Evolutionary conservation across 495 filamentous ascomycete species (phyloP), one percentile per base, ranked within the genome.

Genomic region (Neurospora sp.): DNA sequence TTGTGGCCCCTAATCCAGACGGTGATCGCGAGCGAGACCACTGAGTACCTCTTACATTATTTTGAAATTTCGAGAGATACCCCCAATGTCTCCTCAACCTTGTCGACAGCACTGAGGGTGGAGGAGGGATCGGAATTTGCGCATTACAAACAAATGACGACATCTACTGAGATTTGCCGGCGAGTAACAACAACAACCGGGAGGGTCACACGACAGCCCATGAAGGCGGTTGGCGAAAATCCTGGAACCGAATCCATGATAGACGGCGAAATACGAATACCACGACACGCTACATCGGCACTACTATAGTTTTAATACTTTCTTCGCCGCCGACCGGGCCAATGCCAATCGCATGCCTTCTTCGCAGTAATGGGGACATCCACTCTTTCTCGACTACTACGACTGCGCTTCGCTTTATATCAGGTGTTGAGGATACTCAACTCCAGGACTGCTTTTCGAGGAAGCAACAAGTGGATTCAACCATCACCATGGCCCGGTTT

Each of bases 11-110:
- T 37, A 69, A 72, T 66, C 69, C 76, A 83, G 82, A 83, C 78
- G 82, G 82, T 69, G 82, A 83, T 73, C 74, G 80, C 76, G 82
- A 83, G 69, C 78, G 78, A 74, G 75, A 78, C 62, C 71, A 69
- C 71, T 80, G 79, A 75, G 70, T 23, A 54, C 46, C 46, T 70
- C 69, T 12, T 12, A 48, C 11, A 48, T 12, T 31, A 59, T 39
- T 72, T 14, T 42, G 18, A 46, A 54, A 54, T 16, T 70, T 70
- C 11, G 18, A 70, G n/a, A 46, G 23, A 20, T 44, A 20, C 18
- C 69, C 39, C 31, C 35, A 10, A 41, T 70, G 37, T 9, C 35
- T 44, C 69, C 69, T 38, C n/a, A 31, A 41, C 35, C 54, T 66
- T 66, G 23, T 66, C 54, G 54, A 9, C 27, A 66, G 27, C 54